These are phyloP conservation scores for Sugiyamaella floridensis DNA, from an alignment of 805 yeast genomes.

Conservation along the genomic window DNA sequence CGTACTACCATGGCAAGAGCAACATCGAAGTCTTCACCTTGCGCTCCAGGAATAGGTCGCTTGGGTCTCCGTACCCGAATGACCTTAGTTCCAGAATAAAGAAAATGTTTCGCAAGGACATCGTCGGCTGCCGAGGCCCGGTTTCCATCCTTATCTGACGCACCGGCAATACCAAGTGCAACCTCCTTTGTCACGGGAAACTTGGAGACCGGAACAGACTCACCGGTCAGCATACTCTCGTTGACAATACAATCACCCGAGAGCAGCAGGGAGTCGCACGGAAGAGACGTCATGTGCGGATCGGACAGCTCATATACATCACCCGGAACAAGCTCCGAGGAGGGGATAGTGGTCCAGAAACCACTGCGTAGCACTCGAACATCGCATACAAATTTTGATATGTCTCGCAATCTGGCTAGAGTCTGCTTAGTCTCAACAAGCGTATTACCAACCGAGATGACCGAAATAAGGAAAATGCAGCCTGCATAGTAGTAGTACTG, in stretches of 20 bases:
- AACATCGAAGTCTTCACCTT: conserved; percentile 48
- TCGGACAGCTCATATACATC: conserved; percentile 90
- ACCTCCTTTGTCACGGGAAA: conserved; percentile 56
- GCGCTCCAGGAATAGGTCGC: conserved; percentile 8
- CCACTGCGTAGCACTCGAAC: conserved; percentile 88
- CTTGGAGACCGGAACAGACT: conserved; percentile 93
- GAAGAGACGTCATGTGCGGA: conserved; percentile 64
- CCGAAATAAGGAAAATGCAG: conserved; percentile 82
- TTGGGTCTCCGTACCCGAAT: conserved; percentile 70
- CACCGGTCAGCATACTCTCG: conserved; percentile 97
- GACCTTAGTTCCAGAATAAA: conserved; percentile 85
- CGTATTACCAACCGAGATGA: conserved; percentile 72
- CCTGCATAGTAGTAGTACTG: conserved; percentile 89
- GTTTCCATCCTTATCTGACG: not conserved
- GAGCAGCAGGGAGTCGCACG: conserved; percentile 82
- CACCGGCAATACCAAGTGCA: conserved; percentile 45
- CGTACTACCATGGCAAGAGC: conserved; percentile 83
- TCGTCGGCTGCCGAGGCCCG: conserved; percentile 30
- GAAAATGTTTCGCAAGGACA: conserved; percentile 61
- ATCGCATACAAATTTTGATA: conserved; percentile 69
- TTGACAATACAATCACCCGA: conserved; percentile 95
- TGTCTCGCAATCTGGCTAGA: conserved; percentile 59
- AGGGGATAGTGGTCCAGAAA: conserved; percentile 77
- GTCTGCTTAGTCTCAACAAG: conserved; percentile 79
- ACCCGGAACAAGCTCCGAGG: conserved; percentile 87